phyloP scores from a whole-genome alignment of 805 yeast species.

The Ogataea neopini region DNA sequence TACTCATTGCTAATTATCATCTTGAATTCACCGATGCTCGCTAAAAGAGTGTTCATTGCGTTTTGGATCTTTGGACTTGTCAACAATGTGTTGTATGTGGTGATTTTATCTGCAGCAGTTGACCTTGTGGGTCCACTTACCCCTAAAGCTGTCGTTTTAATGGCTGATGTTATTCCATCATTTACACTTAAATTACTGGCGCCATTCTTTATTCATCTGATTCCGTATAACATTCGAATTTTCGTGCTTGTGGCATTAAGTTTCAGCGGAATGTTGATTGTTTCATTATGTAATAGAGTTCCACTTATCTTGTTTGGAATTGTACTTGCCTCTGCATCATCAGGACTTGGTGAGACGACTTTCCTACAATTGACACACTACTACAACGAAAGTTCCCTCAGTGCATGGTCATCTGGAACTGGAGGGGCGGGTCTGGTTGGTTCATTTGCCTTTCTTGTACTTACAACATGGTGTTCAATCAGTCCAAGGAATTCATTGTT shows the following conservation, averaged over 20 bases:
- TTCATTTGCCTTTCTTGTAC: constrained; percentile 63
- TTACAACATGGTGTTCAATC: constrained; percentile 69
- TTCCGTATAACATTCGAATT: constrained; percentile 62
- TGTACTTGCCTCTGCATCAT: constrained; percentile 73
- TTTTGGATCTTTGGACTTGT: constrained; percentile 85
- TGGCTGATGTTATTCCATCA: constrained; percentile 87
- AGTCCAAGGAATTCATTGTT: constrained; percentile 56
- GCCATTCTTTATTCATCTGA: constrained; percentile 72
- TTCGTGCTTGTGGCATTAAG: constrained; percentile 57
- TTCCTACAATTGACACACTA: constrained; percentile 85
- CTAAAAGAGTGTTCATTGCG: constrained; percentile 41
- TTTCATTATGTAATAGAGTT: constrained; percentile 47
- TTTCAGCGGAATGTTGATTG: constrained; percentile 69
- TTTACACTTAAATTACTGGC: constrained; percentile 68
- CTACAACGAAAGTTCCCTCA: constrained; percentile 57
- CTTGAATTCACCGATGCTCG: constrained; percentile 8
- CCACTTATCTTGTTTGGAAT: constrained; percentile 61
- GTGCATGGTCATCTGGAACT: constrained; percentile 93
- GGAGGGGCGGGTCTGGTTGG: constrained; percentile 95
- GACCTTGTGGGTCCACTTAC: constrained; percentile 82
- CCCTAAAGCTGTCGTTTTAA: constrained; percentile 82
- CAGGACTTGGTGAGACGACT: constrained; percentile 90
- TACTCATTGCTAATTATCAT: too few species aligned
- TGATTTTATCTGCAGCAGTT: constrained; percentile 87
- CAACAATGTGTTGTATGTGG: constrained; percentile 88